A percentile compares a stretch with the other conserved stretches of the same genome.
Conservation (phyloP, 139 green algal species). For the Volvox reticuliferus region DNA sequence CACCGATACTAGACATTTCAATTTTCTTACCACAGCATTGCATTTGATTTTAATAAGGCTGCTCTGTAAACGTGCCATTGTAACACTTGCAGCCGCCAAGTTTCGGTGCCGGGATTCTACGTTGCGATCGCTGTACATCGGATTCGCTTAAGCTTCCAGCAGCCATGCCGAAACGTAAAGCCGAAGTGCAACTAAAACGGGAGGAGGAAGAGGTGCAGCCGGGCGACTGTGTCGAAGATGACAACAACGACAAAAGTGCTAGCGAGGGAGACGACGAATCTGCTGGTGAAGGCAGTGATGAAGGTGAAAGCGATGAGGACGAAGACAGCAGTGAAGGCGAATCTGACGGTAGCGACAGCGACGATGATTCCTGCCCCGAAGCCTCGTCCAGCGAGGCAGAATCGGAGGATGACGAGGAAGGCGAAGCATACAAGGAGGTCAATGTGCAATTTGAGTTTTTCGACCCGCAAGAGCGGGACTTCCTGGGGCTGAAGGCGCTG, state of each 20-base stretch:
- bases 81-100: not conserved
- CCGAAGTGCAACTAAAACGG: conserved; percentile 3
- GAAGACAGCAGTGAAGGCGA: conserved; percentile 32
- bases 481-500: conserved; percentile 87
- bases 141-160: not conserved
- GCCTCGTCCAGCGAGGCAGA: conserved; percentile 5
- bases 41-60: no score
- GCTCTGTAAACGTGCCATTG: not conserved
- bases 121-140: not conserved
- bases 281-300: not conserved
- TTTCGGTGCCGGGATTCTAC: no score
- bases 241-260: conserved; percentile 24
- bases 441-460: conserved; percentile 93
- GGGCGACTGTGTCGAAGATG: conserved; percentile 7
- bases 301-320: conserved; percentile 26
- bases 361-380: conserved; percentile 25
- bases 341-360: not conserved
- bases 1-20: no score
- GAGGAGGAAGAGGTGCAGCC: conserved; percentile 27
- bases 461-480: conserved; percentile 87
- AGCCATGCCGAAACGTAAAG: conserved; percentile 39
- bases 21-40: no score
- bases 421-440: conserved; percentile 70
- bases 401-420: conserved; percentile 55
- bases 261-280: conserved; percentile 10